Percentiles rank a stretch among this genome's conserved stretches.
phyloP scores from a whole-genome alignment of 495 filamentous ascomycete genomes.

The Penicillium cinerascens region DNA sequence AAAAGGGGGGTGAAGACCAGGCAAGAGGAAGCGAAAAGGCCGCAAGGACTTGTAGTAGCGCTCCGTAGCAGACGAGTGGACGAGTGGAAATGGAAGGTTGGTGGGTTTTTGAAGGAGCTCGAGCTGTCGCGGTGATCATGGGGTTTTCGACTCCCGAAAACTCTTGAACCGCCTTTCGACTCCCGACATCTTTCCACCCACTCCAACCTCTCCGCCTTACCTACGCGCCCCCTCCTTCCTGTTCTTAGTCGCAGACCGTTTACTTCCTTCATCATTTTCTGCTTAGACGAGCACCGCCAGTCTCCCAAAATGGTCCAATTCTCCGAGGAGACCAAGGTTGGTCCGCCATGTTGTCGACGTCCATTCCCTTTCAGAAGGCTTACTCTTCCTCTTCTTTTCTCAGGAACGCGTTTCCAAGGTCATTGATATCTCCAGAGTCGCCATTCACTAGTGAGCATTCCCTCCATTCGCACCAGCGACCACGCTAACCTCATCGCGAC shows the following conservation, averaged over 20 bases:
- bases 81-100: background rate
- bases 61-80: background rate
- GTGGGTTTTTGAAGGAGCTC: background rate
- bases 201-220: background rate
- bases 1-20: background rate
- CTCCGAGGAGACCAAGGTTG: slow-evolving; percentile 95
- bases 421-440: slow-evolving; percentile 89
- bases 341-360: slow-evolving; percentile 3
- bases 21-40: background rate
- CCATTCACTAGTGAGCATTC: slow-evolving; percentile 85
- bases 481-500: slow-evolving; percentile 30
- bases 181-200: slow-evolving; percentile 9
- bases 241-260: background rate
- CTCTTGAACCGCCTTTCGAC: slow-evolving; percentile 24
- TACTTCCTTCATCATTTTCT: background rate
- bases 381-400: slow-evolving; percentile 11
- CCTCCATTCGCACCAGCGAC: background rate
- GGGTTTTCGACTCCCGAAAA: slow-evolving; percentile 32
- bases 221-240: background rate
- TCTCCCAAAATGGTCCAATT: slow-evolving; percentile 66
- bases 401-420: slow-evolving; percentile 95
- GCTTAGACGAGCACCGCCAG: background rate
- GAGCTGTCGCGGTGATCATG: slow-evolving; percentile 3
- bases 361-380: background rate
- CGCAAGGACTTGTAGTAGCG: background rate